Percentiles rank a stretch among this genome's conserved stretches.
These are phyloP conservation scores for Ceratobasidium papillatum DNA, from an alignment of 1,284 basidiomycete species.

Conservation along the genomic window DNA sequence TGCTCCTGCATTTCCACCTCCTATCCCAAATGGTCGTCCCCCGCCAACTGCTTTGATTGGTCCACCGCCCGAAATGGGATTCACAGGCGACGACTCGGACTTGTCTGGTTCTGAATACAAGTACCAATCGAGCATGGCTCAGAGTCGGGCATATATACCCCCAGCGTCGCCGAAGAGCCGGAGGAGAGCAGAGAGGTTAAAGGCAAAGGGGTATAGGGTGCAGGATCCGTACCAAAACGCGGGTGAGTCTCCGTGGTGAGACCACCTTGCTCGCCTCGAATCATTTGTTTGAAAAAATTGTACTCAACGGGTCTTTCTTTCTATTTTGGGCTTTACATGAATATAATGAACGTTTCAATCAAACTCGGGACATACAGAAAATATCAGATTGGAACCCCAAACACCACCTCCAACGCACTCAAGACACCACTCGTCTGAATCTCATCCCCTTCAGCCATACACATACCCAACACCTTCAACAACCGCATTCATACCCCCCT, in stretches of 20 bases:
- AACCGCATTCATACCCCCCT: conserved; percentile 9
- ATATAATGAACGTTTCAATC: not conserved
- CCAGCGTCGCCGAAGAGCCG: conserved; percentile 25
- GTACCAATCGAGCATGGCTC: not conserved
- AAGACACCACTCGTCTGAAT: not conserved
- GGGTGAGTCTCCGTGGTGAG: conserved; percentile 40
- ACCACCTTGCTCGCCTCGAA: not conserved
- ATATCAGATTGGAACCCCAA: not conserved
- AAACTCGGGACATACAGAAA: not conserved
- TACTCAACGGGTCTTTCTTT: conserved; percentile 2
- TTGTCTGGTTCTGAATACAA: not conserved
- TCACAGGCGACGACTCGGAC: conserved; percentile 17
- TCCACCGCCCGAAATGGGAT: not conserved
- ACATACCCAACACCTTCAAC: not conserved
- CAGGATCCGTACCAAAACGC: conserved; percentile 20
- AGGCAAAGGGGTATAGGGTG: conserved; percentile 25
- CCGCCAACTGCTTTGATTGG: not conserved
- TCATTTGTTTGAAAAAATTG: not conserved
- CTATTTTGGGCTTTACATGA: not conserved
- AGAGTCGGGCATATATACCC: not conserved
- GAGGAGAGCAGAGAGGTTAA: conserved; percentile 12
- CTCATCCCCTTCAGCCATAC: not conserved
- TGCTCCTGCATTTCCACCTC: not conserved
- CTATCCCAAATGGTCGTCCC: not conserved
- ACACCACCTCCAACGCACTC: not conserved